Conservation (phyloP, 2,329 filamentous ascomycete genomes). For the Aquanectria penicillioides region DNA sequence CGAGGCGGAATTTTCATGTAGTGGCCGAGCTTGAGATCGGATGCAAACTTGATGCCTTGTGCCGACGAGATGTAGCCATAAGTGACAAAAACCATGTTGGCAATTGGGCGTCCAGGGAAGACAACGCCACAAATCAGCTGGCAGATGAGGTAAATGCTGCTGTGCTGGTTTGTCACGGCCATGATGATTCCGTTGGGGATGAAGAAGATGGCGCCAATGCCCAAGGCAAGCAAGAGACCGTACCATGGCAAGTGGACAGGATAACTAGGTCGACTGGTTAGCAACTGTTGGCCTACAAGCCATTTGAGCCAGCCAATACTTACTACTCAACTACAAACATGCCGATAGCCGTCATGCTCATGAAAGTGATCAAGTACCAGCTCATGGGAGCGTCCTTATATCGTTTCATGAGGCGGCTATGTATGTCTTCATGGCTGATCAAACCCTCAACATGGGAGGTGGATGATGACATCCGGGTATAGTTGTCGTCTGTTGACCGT, state of each 20-base stretch:
- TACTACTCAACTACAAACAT: slow-evolving; percentile 89
- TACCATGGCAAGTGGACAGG: slow-evolving; percentile 89
- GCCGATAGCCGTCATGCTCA: slow-evolving; percentile 79
- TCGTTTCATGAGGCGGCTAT: slow-evolving; percentile 83
- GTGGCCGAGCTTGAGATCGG: slow-evolving; percentile 86
- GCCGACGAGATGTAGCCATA: slow-evolving; percentile 91
- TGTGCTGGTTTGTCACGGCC: slow-evolving; percentile 91
- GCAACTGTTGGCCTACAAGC: neutral
- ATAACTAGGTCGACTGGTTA: slow-evolving; percentile 62
- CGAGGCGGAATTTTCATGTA: slow-evolving; percentile 89
- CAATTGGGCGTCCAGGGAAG: slow-evolving; percentile 86
- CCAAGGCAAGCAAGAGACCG: slow-evolving; percentile 80
- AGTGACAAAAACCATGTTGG: slow-evolving; percentile 93
- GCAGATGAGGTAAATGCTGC: slow-evolving; percentile 86
- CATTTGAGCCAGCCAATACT: slow-evolving; percentile 45
- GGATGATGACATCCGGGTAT: slow-evolving; percentile 46
- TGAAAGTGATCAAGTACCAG: slow-evolving; percentile 83
- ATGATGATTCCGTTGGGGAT: slow-evolving; percentile 93
- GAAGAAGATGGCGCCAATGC: slow-evolving; percentile 83
- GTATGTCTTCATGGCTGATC: slow-evolving; percentile 80
- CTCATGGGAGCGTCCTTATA: slow-evolving; percentile 84
- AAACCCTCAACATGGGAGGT: slow-evolving; percentile 61
- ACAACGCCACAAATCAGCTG: slow-evolving; percentile 84
- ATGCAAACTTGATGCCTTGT: slow-evolving; percentile 89
- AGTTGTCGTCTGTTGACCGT: slow-evolving; percentile 29